Evolutionary conservation across 1,139 yeast genomes (phyloP), one percentile per base, ranked within the genome.

Genomic region (Kodamaea plutei): DNA sequence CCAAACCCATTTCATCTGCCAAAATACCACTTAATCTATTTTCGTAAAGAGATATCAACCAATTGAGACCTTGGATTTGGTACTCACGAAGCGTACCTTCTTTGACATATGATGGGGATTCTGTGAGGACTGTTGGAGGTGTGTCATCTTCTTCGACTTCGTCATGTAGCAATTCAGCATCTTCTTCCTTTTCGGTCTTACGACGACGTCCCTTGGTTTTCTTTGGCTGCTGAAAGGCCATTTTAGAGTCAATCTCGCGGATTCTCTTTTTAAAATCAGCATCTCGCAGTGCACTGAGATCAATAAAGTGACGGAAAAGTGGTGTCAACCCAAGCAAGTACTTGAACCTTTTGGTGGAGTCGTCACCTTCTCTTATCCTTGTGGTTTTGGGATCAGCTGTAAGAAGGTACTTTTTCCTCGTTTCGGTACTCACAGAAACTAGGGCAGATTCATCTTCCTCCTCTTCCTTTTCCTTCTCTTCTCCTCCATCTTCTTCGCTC

Each of bases 181-280:
- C 96, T 53, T 89, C 97, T 50, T 89, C 96, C 54, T 84, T 81
- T 54, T 85, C 95, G 0, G 93, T 80, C 52, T 84, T 84, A 37
- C 95, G 58, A 30, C 79, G 45, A 18, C 66, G 48, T 17, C 45
- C 40, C 26, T 28, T 28, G 27, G 24, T 39, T 20, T 36, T 34
- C 20, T 36, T 37, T 20, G 37, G 28, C 10, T 33, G 35, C 25
- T 39, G 42, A 38, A 44, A 46, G 30, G 37, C 42, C 23, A 54
- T 51, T 41, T 65, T 66, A 33, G 61, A 58, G 43, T 77, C 87
- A 17, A 76, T 61, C 36, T 69, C 73, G 38, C 72, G 68, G 34
- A 83, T 61, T 26, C 82, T 61, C 40, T 67, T 64, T 52, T 72
- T 70, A 48, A 88, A 77, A 10, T 65, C 67, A 6, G 78, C 73